Evolutionary conservation across 371 early-diverging fungal species (phyloP).

Genomic region (Zychaea mexicana): DNA sequence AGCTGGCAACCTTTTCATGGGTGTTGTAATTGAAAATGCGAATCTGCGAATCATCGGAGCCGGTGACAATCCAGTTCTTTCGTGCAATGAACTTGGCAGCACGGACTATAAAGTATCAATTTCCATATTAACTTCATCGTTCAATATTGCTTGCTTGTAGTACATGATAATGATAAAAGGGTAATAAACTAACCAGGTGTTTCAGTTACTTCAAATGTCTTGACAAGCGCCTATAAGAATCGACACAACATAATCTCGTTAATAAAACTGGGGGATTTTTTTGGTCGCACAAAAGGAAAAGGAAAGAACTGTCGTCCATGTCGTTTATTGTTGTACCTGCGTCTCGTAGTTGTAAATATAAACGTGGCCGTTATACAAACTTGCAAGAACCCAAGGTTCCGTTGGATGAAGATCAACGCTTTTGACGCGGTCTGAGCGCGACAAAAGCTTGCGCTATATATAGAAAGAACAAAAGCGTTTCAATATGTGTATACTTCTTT

Average conservation of each 20-base stretch:
- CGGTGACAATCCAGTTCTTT: constrained; percentile 97
- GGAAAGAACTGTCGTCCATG: not conserved
- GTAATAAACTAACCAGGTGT: constrained; percentile 64
- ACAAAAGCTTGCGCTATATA: constrained; percentile 67
- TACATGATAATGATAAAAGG: not conserved
- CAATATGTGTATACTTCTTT: not conserved
- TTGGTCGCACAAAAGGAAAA: not conserved
- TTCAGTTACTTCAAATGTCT: constrained; percentile 95
- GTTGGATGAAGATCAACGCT: constrained; percentile 99
- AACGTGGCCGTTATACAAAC: constrained; percentile 96
- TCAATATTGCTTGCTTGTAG: not conserved
- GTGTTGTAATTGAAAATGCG: constrained; percentile 99
- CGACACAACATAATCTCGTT: too few species aligned
- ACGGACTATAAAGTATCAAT: constrained; percentile 63
- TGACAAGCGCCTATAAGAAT: constrained; percentile 83
- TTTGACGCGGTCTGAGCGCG: constrained; percentile 96
- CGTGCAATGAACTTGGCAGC: constrained; percentile 95
- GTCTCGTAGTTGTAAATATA: constrained; percentile 99
- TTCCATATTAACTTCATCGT: not conserved
- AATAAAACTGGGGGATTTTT: too few species aligned
- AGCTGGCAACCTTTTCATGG: constrained; percentile 92
- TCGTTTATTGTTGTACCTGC: constrained; percentile 75
- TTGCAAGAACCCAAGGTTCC: constrained; percentile 98
- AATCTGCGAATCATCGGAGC: constrained; percentile 97
- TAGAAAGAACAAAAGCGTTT: not conserved